Conservation (phyloP, 352 stramenopile species). For the Pythium dissimile region DNA sequence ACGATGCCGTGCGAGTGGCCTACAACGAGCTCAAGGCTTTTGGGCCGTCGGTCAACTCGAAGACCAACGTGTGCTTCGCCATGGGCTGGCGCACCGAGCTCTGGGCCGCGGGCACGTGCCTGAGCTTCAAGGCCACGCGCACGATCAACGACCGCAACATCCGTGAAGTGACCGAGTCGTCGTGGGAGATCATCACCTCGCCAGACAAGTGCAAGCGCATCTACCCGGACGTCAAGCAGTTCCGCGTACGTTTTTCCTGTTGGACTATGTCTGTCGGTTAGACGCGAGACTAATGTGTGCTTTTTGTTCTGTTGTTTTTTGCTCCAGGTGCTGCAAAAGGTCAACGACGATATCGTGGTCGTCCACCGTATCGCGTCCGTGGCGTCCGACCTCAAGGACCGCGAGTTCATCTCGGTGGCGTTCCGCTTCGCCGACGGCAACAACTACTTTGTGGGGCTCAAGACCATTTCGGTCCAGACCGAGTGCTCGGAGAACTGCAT, state of each 20-base stretch:
- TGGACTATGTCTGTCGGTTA: not conserved
- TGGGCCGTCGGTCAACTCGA: conserved; percentile 69
- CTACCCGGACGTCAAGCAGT: conserved; percentile 81
- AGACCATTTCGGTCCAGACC: conserved; percentile 70
- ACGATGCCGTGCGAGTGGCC: conserved; percentile 71
- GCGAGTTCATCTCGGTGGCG: conserved; percentile 75
- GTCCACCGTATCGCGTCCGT: conserved; percentile 74
- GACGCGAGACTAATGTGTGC: not conserved
- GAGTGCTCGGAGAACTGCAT: conserved; percentile 75
- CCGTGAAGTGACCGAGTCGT: conserved; percentile 62
- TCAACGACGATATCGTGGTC: conserved; percentile 82
- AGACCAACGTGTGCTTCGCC: conserved; percentile 82
- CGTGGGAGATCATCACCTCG: conserved; percentile 84
- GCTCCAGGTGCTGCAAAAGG: conserved; percentile 66
- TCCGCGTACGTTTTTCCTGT: conserved; percentile 38
- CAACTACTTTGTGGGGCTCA: conserved; percentile 76
- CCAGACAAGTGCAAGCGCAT: conserved; percentile 81
- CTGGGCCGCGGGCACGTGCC: conserved; percentile 70
- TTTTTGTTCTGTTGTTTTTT: conserved; percentile 1
- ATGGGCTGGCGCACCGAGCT: conserved; percentile 86
- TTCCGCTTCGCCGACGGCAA: conserved; percentile 72
- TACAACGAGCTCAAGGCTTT: conserved; percentile 81
- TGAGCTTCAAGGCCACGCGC: conserved; percentile 68
- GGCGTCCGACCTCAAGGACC: conserved; percentile 66
- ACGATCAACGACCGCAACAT: conserved; percentile 70